Evolutionary conservation across 805 yeast species (phyloP).

Genomic region (Metschnikowia henanensis): DNA sequence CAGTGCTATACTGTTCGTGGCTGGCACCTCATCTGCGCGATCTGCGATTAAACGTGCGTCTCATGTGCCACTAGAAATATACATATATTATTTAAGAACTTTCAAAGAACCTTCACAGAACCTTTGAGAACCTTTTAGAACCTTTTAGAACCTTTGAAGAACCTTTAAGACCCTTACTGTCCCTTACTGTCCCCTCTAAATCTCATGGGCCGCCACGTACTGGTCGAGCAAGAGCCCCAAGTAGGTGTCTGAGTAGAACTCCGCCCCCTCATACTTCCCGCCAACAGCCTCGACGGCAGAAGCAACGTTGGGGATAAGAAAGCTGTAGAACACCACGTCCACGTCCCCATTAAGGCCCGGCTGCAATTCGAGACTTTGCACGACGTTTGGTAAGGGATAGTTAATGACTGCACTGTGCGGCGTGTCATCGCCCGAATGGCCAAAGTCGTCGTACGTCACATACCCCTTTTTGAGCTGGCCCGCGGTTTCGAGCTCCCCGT

Average conservation of each 20-base stretch:
- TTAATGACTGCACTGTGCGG: slow-evolving; percentile 60
- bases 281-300: slow-evolving; percentile 33
- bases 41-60: too few relatives aligned
- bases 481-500: slow-evolving; percentile 1
- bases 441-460: slow-evolving; percentile 81
- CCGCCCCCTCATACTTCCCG: slow-evolving; percentile 18
- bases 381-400: slow-evolving; percentile 76
- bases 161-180: too few relatives aligned
- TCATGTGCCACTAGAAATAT: too few relatives aligned
- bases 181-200: too few relatives aligned
- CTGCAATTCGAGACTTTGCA: slow-evolving; percentile 48
- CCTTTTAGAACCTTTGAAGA: too few relatives aligned
- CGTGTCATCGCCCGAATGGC: slow-evolving; percentile 83
- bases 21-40: too few relatives aligned
- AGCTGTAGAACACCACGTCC: slow-evolving; percentile 79
- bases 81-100: too few relatives aligned
- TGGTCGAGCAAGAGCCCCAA: slow-evolving; percentile 36
- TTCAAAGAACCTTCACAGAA: too few relatives aligned
- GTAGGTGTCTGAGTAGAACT: slow-evolving; percentile 31
- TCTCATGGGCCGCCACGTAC: slow-evolving; percentile 21
- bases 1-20: too few relatives aligned
- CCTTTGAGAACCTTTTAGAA: too few relatives aligned
- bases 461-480: slow-evolving; percentile 60
- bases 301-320: slow-evolving; percentile 47
- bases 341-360: slow-evolving; percentile 35